These are phyloP conservation scores for Xylaria intraflava DNA, from an alignment of 495 filamentous ascomycete genomes.

Conservation along the genomic window DNA sequence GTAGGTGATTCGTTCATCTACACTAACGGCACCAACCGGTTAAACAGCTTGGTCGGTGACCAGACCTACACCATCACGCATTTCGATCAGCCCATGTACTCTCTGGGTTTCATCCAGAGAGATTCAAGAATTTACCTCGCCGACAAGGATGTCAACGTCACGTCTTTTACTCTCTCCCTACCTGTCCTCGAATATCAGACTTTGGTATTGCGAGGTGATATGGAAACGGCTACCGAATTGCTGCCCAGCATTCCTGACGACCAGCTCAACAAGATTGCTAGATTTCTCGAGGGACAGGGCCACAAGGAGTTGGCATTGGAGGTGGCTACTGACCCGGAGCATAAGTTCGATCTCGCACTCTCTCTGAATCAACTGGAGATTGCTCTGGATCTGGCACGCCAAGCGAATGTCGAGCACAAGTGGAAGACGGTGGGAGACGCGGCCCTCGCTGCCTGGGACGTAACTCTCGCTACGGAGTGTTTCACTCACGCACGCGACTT, in stretches of 20 bases:
- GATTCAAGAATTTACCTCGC: slow-evolving; percentile 89
- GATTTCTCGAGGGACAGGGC: slow-evolving; percentile 95
- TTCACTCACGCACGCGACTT: slow-evolving; percentile 84
- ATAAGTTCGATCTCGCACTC: slow-evolving; percentile 91
- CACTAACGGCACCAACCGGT: slow-evolving; percentile 89
- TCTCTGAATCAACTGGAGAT: slow-evolving; percentile 74
- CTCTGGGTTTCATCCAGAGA: slow-evolving; percentile 89
- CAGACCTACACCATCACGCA: slow-evolving; percentile 98
- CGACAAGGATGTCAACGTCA: slow-evolving; percentile 89
- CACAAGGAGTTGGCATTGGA: slow-evolving; percentile 93
- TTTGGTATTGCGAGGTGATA: slow-evolving; percentile 86
- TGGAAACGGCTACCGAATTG: slow-evolving; percentile 83
- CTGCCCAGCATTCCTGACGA: slow-evolving; percentile 76
- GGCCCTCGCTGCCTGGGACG: slow-evolving; percentile 79
- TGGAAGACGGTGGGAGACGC: slow-evolving; percentile 96
- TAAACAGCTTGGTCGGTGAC: slow-evolving; percentile 97
- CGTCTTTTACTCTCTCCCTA: slow-evolving; percentile 85
- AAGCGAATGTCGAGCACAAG: slow-evolving; percentile 86
- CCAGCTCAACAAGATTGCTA: slow-evolving; percentile 93
- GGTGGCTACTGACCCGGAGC: slow-evolving; percentile 92
- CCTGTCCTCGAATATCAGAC: slow-evolving; percentile 98
- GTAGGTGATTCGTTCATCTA: slow-evolving; percentile 98
- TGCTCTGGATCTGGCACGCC: slow-evolving; percentile 74
- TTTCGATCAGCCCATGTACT: slow-evolving; percentile 91
- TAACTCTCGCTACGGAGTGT: slow-evolving; percentile 83